Conservation (phyloP, 805 yeast species). For the Lachancea lanzarotensis region DNA sequence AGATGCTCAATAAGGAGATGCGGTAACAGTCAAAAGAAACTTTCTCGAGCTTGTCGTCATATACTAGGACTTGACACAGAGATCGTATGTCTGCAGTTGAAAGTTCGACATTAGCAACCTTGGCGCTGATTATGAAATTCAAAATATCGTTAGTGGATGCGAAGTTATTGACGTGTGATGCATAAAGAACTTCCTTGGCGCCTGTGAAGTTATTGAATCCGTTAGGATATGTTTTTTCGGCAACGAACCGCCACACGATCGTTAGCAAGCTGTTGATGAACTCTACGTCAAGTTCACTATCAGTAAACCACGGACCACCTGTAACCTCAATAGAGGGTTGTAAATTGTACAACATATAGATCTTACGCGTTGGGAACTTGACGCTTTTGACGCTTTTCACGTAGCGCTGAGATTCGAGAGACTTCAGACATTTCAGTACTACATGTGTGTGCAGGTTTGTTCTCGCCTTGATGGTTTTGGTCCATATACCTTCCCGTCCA, state of each 20-base stretch:
- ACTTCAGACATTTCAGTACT: conserved; percentile 75
- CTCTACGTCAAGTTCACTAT: conserved; percentile 88
- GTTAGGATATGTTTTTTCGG: conserved; percentile 68
- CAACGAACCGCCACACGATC: conserved; percentile 83
- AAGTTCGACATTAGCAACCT: conserved; percentile 77
- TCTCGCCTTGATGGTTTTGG: conserved; percentile 80
- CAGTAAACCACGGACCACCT: conserved; percentile 99
- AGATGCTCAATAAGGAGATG: conserved; percentile 77
- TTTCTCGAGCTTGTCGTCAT: conserved; percentile 77
- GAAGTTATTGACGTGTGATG: conserved; percentile 53
- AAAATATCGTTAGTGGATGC: conserved; percentile 70
- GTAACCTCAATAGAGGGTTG: conserved; percentile 95
- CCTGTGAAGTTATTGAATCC: conserved; percentile 41
- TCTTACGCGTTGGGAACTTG: conserved; percentile 88
- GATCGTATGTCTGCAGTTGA: conserved; percentile 67
- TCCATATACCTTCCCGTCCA: conserved; percentile 95
- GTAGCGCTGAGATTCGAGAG: conserved; percentile 70
- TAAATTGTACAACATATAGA: conserved; percentile 87
- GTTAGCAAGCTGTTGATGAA: conserved; percentile 79
- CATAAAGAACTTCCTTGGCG: conserved; percentile 34
- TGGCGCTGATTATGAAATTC: conserved; percentile 62
- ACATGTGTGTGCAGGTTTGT: conserved; percentile 88
- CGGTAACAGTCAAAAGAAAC: conserved; percentile 57
- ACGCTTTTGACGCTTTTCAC: conserved; percentile 89
- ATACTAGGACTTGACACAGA: conserved; percentile 79